Percentiles rank a stretch among this genome's conserved stretches.
These are phyloP conservation scores for Metarhizium brunneum DNA, from an alignment of 2,329 filamentous ascomycete species.

Conservation along the genomic window DNA sequence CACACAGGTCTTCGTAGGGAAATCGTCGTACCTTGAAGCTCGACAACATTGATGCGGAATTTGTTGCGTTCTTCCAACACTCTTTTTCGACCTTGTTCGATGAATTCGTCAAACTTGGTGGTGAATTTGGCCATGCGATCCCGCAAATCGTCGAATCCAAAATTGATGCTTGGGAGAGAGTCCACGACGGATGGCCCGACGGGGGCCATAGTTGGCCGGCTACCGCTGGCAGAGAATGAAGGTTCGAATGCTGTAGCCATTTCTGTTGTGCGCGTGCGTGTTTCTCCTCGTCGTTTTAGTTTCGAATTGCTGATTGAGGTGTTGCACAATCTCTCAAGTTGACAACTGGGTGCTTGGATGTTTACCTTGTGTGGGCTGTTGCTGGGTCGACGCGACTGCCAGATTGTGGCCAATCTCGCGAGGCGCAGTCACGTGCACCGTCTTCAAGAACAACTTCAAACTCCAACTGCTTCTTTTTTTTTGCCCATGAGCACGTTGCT, in stretches of 20 bases:
- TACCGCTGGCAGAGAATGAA: slow-evolving; percentile 55
- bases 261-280: neutral
- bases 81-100: slow-evolving; percentile 80
- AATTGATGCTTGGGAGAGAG: slow-evolving; percentile 80
- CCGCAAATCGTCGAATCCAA: slow-evolving; percentile 91
- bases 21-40: slow-evolving; percentile 68
- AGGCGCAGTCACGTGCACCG: slow-evolving; percentile 11
- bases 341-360: slow-evolving; percentile 3
- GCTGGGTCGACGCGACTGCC: slow-evolving; percentile 3
- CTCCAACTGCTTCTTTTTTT: neutral
- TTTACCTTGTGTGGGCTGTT: slow-evolving; percentile 6
- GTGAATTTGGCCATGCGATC: slow-evolving; percentile 94
- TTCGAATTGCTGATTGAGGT: neutral
- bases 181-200: slow-evolving; percentile 61
- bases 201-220: slow-evolving; percentile 48
- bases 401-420: slow-evolving; percentile 2
- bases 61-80: slow-evolving; percentile 90
- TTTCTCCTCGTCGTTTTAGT: neutral
- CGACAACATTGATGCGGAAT: slow-evolving; percentile 82
- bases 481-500: slow-evolving; percentile 6
- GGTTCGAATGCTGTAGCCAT: slow-evolving; percentile 59
- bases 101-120: slow-evolving; percentile 82
- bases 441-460: neutral
- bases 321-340: neutral
- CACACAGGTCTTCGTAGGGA: too few species aligned